Percentiles rank a stretch among this genome's conserved stretches.
phyloP scores from a whole-genome alignment of 176 grass and related monocot species.

The Metroxylon sagu region DNA sequence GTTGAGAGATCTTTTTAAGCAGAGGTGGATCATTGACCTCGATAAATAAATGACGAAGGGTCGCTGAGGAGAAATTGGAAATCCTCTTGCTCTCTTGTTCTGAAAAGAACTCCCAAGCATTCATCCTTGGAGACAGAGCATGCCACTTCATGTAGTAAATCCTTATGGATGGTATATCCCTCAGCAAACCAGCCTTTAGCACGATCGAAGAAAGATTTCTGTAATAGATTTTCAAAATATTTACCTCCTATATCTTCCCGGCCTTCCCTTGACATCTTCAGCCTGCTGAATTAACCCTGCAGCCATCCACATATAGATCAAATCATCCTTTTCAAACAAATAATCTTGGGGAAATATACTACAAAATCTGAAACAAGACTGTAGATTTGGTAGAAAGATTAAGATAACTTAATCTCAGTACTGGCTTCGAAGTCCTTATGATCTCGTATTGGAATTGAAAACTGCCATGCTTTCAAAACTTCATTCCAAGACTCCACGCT shows the following conservation, averaged over 20 bases:
- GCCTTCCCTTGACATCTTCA: neutral
- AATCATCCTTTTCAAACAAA: constrained; percentile 14
- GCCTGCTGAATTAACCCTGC: neutral
- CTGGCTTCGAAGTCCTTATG: constrained; percentile 4
- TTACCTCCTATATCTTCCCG: neutral
- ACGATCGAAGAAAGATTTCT: constrained; percentile 22
- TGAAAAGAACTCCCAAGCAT: constrained; percentile 5
- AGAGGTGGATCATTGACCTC: neutral
- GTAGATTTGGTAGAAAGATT: constrained; percentile 15
- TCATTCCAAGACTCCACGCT: constrained; percentile 24
- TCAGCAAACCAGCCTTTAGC: neutral
- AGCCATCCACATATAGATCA: constrained; percentile 17
- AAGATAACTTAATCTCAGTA: constrained; percentile 19
- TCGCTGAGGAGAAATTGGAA: neutral
- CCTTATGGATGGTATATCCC: constrained; percentile 15
- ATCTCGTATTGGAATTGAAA: constrained; percentile 15
- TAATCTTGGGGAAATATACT: constrained; percentile 31
- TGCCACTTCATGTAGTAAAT: constrained; percentile 26
- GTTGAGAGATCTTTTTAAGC: neutral
- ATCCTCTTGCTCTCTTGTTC: neutral
- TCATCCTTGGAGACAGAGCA: constrained; percentile 8
- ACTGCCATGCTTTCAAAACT: constrained; percentile 22
- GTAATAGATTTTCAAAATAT: constrained; percentile 14
- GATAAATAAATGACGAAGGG: constrained; percentile 19
- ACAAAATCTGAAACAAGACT: constrained; percentile 24